Base-by-base conservation (phyloP, 192 early-diverging fungal species). In the Tieghemiomyces parasiticus region DNA sequence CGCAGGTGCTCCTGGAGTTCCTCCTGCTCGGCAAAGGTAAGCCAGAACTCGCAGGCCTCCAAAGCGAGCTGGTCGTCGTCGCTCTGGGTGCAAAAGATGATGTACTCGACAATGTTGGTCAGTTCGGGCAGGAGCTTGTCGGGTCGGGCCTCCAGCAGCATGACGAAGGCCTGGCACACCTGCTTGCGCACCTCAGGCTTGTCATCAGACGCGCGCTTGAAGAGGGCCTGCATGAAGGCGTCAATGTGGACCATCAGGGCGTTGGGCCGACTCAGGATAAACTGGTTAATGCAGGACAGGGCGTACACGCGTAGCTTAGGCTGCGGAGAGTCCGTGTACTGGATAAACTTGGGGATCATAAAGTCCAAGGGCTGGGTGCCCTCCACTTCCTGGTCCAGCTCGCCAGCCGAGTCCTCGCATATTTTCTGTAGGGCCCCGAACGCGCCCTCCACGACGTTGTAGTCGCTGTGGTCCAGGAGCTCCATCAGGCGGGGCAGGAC, bases 31-130 rank as follows among this genome's bases (percentile, higher is more conserved):
- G 90, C 91, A 78, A 97, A 91, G 42, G 87, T 85, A 34, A 95
- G 69, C 95, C 95, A 99, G 72, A 99, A 99, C 74, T 99, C 97
- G 70, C 91, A 93, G 12, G 95, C 95, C 71, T 97, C 97, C 60
- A 95, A 75, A n/a, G 95, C 95, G 50, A 97, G 81, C 32, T 82
- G 75, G 24, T 87, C 78, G 60, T 95, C 89, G 22, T 79, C 75
- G 60, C 62, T 65, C 62, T 87, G 81, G n/a, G 89, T 97, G 47
- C 85, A 90, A 69, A 82, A 87, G 12, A 99, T 78, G 89, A 99
- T 97, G 70, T 94, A 99, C 66, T 88, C 82, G 52, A 97, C 87
- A 30, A 97, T 81, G 64, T 85, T 85, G 59, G 81, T 78, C 63
- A 99, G 79, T 65, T 94, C 85, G 19, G 89, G 87, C 62, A 89